Evolutionary conservation across 768 basidiomycete species (phyloP), one percentile per base, ranked within the genome.

Genomic region (Antrodiella citrinella): DNA sequence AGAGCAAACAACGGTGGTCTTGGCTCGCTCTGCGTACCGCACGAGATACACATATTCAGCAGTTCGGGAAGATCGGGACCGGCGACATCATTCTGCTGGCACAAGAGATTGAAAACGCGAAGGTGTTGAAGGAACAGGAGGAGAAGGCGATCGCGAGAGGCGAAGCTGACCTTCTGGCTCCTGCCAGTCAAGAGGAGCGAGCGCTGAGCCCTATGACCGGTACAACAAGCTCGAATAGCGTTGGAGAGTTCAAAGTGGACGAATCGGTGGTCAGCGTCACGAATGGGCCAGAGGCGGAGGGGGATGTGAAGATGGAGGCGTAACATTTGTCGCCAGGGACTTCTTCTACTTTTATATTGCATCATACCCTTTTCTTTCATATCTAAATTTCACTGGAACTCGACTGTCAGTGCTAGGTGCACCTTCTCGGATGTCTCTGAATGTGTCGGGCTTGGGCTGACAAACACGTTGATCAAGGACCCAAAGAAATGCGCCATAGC

Each of bases 1-100:
- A 91, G 90, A 82, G 80, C 65, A 87, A 89, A 57, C 77, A 82
- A 53, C 78, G 85, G 2, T 80, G 81, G 74, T 71, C 86, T 4
- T 93, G 91, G 90, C 74, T 91, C 15, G 85, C 84, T 5, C 74
- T 92, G 51, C 84, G 90, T 18, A 76, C 79, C 39, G 80, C 86
- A 48, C 83, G 89, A 30, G 82, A 87, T 56, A 75, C 76, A 51
- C 70, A 91, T 63, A 63, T 91, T 38, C 78, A 82, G 54, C 81
- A 88, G 57, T 91, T 92, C 55, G 77, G 81, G n/a, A 84, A 80
- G 69, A 90, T 91, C 53, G 87, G 86, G 15, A 81, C 80, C 4
- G 88, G 86, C 5, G 87, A 91, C 53, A 69, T 93, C 53, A 43
- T 59, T 4, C 51, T 54, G 25, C 61, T 68, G 25, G 62, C 59